Base-by-base conservation (phyloP, 192 early-diverging fungal genomes). In the Ambispora gerdemannii region DNA sequence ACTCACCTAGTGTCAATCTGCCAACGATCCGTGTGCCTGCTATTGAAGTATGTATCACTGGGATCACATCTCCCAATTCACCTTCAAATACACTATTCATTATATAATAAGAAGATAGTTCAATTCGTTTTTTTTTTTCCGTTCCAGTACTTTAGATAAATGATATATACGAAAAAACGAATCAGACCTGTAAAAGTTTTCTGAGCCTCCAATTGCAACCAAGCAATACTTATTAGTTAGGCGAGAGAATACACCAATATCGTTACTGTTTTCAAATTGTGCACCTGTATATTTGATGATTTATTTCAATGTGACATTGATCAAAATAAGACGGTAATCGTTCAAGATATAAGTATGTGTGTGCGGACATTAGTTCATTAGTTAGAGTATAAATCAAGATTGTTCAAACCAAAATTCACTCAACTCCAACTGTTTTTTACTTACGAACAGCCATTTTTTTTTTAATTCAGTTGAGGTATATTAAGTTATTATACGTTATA, bases 221-320 rank as follows among this genome's bases (percentile, higher is more conserved):
- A 99, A 84, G 78, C 93, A 95, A 82, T 98, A 99, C 38, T 93
- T 90, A 85, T 99, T 99, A 78, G 97, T 99, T 72, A 99, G 88
- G 72, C 90, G 87, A 76, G 95, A 87, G 68, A 99, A 99, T 55
- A 98, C 97, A 63, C 97, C 97, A 80, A 99, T 94, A 80, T 99
- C 97, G 83, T 98, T 97, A 82, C 85, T 93, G 86, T 97, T 99
- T 86, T 99, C 97, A 78, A 99, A 99, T 83, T 95, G 93, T 30
- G 95, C 93, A 78, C 95, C 86, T 84, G 75, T 35, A 27, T 36
- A n/a, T n/a, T n/a, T n/a, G n/a, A n/a, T n/a, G n/a, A n/a, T n/a
- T n/a, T n/a, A n/a, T n/a, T n/a, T n/a, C n/a, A n/a, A 51, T 35
- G 56, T 50, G 30, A 22, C 22, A 52, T 3, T 19, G 35, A 67